Evolutionary conservation across 257 asterid species (phyloP).

Genomic region (Catharanthus roseus): DNA sequence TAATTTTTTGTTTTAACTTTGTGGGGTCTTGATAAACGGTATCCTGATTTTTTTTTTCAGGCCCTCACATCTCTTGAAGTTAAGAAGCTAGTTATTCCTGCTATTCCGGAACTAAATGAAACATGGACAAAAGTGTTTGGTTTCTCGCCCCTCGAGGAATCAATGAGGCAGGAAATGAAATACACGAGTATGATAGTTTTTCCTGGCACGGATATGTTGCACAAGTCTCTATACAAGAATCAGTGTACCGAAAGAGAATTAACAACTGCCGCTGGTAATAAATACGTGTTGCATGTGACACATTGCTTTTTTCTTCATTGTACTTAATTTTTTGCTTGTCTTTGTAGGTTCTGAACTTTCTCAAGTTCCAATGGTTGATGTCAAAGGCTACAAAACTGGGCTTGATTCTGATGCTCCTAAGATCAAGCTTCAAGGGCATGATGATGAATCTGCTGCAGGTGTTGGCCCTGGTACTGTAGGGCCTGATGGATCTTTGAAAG

Average conservation of each 20-base stretch:
- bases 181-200: slow-evolving; percentile 69
- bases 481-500: slow-evolving; percentile 9
- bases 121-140: slow-evolving; percentile 90
- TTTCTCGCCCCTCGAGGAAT: slow-evolving; percentile 63
- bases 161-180: slow-evolving; percentile 59
- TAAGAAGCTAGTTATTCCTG: slow-evolving; percentile 76
- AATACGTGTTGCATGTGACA: background rate
- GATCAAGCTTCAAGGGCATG: slow-evolving; percentile 7
- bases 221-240: slow-evolving; percentile 48
- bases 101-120: slow-evolving; percentile 64
- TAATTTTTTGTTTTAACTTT: background rate
- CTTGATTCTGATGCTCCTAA: slow-evolving; percentile 16
- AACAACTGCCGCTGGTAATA: slow-evolving; percentile 26
- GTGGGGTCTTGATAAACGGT: background rate
- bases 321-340: slow-evolving; percentile 14
- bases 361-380: slow-evolving; percentile 24
- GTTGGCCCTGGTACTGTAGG: slow-evolving; percentile 19
- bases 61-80: slow-evolving; percentile 69
- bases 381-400: slow-evolving; percentile 7
- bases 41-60: slow-evolving; percentile 34
- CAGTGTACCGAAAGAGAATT: slow-evolving; percentile 15
- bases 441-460: slow-evolving; percentile 14
- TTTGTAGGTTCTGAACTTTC: slow-evolving; percentile 23
- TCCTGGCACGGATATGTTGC: slow-evolving; percentile 73
- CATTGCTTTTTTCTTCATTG: background rate